phyloP scores from a whole-genome alignment of 169 alveolate genomes.

The Plasmodium adleri region DNA sequence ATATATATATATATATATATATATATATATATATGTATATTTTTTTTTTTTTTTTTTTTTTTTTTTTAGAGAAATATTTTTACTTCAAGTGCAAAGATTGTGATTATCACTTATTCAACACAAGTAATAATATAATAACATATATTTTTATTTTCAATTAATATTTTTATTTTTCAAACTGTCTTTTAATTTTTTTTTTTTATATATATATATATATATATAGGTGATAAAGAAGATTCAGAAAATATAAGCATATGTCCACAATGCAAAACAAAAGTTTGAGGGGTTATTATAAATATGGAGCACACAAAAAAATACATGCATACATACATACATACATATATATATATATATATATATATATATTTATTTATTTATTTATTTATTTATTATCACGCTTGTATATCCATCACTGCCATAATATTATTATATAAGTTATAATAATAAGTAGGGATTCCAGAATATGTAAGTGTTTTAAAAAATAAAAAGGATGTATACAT shows the following conservation, averaged over 20 bases:
- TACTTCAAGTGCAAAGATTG: conserved; percentile 56
- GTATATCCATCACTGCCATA: not conserved
- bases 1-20: not conserved
- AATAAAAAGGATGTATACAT: conserved; percentile 8
- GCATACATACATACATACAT: conserved; percentile 4
- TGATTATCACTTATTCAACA: conserved; percentile 45
- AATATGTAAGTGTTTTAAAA: conserved; percentile 16
- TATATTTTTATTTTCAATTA: too few relatives aligned
- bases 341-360: not conserved
- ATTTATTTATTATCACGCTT: not conserved
- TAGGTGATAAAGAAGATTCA: not conserved
- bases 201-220: not conserved
- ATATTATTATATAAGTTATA: conserved; percentile 8
- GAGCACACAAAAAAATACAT: not conserved
- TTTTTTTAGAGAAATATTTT: conserved; percentile 35
- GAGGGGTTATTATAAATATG: not conserved
- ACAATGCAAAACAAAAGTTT: conserved; percentile 15
- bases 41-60: conserved; percentile 1
- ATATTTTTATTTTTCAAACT: too few relatives aligned
- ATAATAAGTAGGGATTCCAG: conserved; percentile 11
- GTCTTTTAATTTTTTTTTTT: not conserved
- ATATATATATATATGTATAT: conserved; percentile 3
- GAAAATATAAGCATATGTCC: conserved; percentile 14
- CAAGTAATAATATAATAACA: conserved; percentile 21
- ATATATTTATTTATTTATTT: not conserved